phyloP scores from a whole-genome alignment of 441 rosid genomes.

The Gossypium laxum region DNA sequence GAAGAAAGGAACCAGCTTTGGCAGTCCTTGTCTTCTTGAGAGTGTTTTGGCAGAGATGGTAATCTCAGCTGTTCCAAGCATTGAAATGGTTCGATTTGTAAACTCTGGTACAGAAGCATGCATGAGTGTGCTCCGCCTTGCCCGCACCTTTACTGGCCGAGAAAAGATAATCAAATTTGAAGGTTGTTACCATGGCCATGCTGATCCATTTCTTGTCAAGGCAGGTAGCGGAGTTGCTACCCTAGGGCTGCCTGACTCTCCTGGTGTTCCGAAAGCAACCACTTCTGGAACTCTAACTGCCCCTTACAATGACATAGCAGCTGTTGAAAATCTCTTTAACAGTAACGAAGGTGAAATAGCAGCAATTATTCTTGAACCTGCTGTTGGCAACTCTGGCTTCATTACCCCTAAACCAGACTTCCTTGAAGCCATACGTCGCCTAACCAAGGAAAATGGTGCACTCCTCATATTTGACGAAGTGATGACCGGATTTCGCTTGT shows the following conservation, averaged over 20 bases:
- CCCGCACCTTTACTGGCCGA: conserved; percentile 64
- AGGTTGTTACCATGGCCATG: conserved; percentile 94
- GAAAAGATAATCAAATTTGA: conserved; percentile 72
- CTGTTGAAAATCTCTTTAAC: conserved; percentile 51
- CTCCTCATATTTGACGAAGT: conserved; percentile 86
- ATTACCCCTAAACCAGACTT: conserved; percentile 58
- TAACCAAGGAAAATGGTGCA: conserved; percentile 50
- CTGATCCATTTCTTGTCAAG: conserved; percentile 81
- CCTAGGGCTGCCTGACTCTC: conserved; percentile 80
- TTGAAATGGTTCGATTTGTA: conserved; percentile 88
- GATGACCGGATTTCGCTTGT: conserved; percentile 79
- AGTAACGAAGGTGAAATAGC: conserved; percentile 61
- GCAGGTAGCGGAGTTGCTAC: conserved; percentile 97
- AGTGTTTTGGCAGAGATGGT: conserved; percentile 79
- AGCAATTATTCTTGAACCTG: conserved; percentile 75
- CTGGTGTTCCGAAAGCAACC: conserved; percentile 77
- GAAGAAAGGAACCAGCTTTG: conserved; percentile 97
- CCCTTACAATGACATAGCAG: conserved; percentile 51
- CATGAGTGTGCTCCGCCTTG: conserved; percentile 86
- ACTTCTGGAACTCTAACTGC: conserved; percentile 67
- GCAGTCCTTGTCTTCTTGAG: conserved; percentile 90
- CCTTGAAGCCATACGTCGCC: conserved; percentile 43
- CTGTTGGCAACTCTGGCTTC: conserved; percentile 78
- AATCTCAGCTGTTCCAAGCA: conserved; percentile 75
- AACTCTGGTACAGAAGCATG: conserved; percentile 91